These are phyloP conservation scores for Laguncularia racemosa DNA, from an alignment of 345 rosid genomes.

Conservation along the genomic window DNA sequence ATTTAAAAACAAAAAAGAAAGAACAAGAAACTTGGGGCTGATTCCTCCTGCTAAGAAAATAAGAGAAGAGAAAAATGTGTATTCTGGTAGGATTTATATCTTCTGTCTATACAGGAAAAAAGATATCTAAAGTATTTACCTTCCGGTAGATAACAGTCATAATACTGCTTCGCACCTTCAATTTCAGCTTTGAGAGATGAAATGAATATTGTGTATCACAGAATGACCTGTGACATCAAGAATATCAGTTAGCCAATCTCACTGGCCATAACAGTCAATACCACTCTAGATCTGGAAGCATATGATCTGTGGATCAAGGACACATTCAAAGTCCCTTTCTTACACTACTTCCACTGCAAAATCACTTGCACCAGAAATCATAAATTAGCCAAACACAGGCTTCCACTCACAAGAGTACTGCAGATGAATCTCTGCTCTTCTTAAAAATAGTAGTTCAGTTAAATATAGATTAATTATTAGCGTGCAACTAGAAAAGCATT, in stretches of 20 bases:
- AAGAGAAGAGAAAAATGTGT: too few species aligned
- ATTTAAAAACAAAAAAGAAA: too few species aligned
- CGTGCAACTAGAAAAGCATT: too few species aligned
- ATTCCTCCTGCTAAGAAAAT: too few species aligned
- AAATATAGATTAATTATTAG: too few species aligned
- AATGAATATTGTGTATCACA: constrained; percentile 76
- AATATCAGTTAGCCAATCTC: background rate
- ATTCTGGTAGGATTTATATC: too few species aligned
- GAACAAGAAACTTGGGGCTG: too few species aligned
- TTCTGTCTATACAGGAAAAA: background rate
- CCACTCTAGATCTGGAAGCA: background rate
- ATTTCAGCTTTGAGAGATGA: constrained; percentile 68
- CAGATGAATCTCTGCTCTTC: too few species aligned
- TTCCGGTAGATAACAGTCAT: constrained; percentile 74
- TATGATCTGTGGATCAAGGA: background rate
- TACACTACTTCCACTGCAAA: too few species aligned
- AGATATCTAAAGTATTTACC: constrained; percentile 31
- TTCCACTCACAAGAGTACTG: background rate
- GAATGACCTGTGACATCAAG: constrained; percentile 61
- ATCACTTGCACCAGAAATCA: background rate
- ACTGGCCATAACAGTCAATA: background rate
- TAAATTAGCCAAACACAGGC: background rate
- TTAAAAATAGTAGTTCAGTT: too few species aligned
- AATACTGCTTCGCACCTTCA: constrained; percentile 76
- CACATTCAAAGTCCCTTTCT: too few species aligned